These are phyloP conservation scores for Cryptococcus hybrid DNA, from an alignment of 1,284 basidiomycete genomes.

Conservation along the genomic window DNA sequence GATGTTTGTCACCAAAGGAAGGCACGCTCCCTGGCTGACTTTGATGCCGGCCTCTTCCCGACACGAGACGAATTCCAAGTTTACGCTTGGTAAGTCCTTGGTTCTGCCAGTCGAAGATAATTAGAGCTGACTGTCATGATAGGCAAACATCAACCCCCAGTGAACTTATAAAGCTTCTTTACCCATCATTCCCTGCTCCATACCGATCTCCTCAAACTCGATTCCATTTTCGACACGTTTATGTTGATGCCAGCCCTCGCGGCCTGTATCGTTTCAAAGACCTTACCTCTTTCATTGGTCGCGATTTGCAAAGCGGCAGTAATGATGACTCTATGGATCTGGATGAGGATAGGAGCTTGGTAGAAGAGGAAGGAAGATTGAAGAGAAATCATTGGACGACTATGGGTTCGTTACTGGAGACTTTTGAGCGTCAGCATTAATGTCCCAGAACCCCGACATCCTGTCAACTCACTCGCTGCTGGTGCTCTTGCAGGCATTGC, in stretches of 20 bases:
- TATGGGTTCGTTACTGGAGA: conserved; percentile 46
- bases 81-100: conserved; percentile 37
- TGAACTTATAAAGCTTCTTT: conserved; percentile 37
- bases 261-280: conserved; percentile 39
- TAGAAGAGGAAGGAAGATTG: conserved; percentile 14
- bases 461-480: not conserved
- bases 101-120: not conserved
- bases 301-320: conserved; percentile 23
- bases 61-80: conserved; percentile 38
- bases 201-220: conserved; percentile 40
- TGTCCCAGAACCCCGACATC: conserved; percentile 35
- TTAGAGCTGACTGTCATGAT: not conserved
- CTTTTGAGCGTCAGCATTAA: conserved; percentile 33
- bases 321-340: not conserved
- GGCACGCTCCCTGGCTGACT: conserved; percentile 41
- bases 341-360: conserved; percentile 16
- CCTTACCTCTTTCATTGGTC: conserved; percentile 33
- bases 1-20: conserved; percentile 41
- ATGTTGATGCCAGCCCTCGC: conserved; percentile 42
- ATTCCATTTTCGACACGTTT: conserved; percentile 42
- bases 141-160: conserved; percentile 43
- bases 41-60: conserved; percentile 41
- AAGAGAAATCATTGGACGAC: conserved; percentile 40
- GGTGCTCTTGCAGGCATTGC: not conserved
- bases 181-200: conserved; percentile 36